Evolutionary conservation across 192 early-diverging fungal genomes (phyloP).

Genomic region (Physocladia obscura): DNA sequence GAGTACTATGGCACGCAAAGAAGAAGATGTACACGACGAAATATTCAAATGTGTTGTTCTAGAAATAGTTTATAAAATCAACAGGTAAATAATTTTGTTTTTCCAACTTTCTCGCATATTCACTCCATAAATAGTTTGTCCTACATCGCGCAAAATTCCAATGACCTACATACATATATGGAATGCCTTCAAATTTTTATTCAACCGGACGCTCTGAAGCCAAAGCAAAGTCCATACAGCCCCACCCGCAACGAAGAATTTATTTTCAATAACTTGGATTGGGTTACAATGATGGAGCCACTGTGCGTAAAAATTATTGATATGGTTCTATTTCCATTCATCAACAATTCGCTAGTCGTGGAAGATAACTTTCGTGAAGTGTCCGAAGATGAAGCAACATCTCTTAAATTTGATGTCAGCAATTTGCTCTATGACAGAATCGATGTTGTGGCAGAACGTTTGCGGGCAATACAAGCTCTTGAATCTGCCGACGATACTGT

Average conservation of each 20-base stretch:
- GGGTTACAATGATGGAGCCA: background rate
- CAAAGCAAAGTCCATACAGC: background rate
- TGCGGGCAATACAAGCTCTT: background rate
- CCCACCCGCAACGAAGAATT: background rate
- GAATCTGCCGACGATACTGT: background rate
- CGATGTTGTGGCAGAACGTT: background rate
- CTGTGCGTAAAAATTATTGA: conserved; percentile 23
- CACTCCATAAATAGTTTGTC: background rate
- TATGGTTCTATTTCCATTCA: conserved; percentile 32
- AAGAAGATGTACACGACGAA: conserved; percentile 6
- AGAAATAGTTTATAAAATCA: background rate
- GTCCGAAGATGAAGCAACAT: background rate
- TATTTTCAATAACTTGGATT: conserved; percentile 25
- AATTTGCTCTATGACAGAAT: background rate
- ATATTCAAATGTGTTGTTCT: conserved; percentile 1
- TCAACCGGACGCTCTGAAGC: conserved; percentile 14
- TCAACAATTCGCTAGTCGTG: conserved; percentile 1
- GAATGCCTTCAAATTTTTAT: conserved; percentile 24
- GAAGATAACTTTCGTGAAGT: conserved; percentile 11
- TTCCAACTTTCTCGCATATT: background rate
- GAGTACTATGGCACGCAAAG: conserved; percentile 33
- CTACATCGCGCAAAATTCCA: conserved; percentile 6
- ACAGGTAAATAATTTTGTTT: background rate
- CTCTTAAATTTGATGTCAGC: conserved; percentile 11
- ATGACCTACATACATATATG: conserved; percentile 2